phyloP scores from a whole-genome alignment of 2,329 filamentous ascomycete species.

The Helicocarpus griseus region DNA sequence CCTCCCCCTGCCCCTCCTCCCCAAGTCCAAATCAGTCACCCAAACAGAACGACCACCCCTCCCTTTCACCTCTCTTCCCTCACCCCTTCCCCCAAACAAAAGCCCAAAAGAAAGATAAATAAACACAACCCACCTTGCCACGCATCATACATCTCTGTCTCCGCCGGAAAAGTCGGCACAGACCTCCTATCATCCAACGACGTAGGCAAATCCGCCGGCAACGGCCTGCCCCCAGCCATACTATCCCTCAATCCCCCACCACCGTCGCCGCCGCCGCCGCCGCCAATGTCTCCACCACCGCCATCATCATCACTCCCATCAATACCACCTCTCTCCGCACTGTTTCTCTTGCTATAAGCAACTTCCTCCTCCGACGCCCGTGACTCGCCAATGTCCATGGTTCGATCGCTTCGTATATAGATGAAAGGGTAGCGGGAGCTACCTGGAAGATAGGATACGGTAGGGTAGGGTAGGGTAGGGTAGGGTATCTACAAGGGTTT shows the following conservation, averaged over 20 bases:
- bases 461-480: neutral
- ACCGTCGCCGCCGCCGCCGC: no score
- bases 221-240: conserved; percentile 27
- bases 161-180: conserved; percentile 58
- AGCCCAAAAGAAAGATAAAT: neutral
- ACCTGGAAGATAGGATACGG: neutral
- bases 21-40: neutral
- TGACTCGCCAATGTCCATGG: conserved; percentile 27
- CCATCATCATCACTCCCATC: neutral
- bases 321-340: conserved; percentile 1
- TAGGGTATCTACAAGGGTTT: neutral
- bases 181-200: conserved; percentile 80
- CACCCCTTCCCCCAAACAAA: neutral
- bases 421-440: no score
- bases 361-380: conserved; percentile 20
- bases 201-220: conserved; percentile 79
- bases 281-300: no score
- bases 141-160: conserved; percentile 97
- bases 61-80: neutral
- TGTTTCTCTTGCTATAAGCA: conserved; percentile 2
- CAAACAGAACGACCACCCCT: neutral
- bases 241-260: no score
- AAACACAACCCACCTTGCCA: conserved; percentile 68
- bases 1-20: no score
- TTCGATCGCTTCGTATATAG: conserved; percentile 6